Percentiles rank a stretch among this genome's conserved stretches.
Evolutionary conservation across 2,329 filamentous ascomycete species (phyloP).

Genomic region (Fusarium sp.): DNA sequence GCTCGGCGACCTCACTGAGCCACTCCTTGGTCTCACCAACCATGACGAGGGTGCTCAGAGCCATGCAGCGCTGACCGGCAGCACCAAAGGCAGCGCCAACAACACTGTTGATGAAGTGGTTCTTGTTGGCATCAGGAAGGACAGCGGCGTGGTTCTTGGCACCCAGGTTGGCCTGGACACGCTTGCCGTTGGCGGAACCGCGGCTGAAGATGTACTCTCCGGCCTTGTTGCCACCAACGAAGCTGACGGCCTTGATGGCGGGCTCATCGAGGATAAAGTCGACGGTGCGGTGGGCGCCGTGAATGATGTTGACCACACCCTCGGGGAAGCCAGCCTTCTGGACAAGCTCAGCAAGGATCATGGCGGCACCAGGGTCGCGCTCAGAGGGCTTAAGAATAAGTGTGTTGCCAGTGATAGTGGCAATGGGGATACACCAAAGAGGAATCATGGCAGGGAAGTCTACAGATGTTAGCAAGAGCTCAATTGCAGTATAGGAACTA

Average conservation of each 20-base stretch:
- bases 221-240: constrained; percentile 88
- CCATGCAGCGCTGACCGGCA: constrained; percentile 89
- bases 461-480: constrained; percentile 49
- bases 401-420: constrained; percentile 86
- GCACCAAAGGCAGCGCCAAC: constrained; percentile 87
- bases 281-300: constrained; percentile 83
- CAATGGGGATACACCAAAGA: constrained; percentile 90
- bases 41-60: constrained; percentile 84
- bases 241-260: constrained; percentile 86
- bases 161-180: constrained; percentile 87
- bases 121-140: constrained; percentile 89
- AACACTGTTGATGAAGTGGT: constrained; percentile 87
- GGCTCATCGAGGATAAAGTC: constrained; percentile 90
- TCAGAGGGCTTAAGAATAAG: constrained; percentile 89
- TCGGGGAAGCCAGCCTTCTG: constrained; percentile 85
- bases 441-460: constrained; percentile 95
- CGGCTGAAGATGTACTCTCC: constrained; percentile 87
- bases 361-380: constrained; percentile 84
- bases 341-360: constrained; percentile 86
- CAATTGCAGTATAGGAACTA: not conserved
- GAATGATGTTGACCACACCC: constrained; percentile 85
- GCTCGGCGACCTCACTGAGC: constrained; percentile 81
- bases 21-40: constrained; percentile 88
- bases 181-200: constrained; percentile 86
- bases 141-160: constrained; percentile 91